Evolutionary conservation across 2,329 filamentous ascomycete species (phyloP).

Genomic region (Exophiala sp.): DNA sequence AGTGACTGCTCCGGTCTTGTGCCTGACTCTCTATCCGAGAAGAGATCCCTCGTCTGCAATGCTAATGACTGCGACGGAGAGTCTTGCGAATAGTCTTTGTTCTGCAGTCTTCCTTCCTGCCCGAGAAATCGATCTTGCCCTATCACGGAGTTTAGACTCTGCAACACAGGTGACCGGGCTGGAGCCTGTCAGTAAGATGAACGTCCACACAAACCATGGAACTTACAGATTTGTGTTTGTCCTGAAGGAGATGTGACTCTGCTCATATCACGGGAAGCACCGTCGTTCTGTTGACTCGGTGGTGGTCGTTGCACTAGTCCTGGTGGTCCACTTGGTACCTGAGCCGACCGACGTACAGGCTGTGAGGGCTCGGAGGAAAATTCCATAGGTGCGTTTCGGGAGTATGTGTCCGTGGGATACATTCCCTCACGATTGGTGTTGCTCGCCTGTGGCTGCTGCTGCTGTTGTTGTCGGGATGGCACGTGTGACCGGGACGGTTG

Average conservation of each 20-base stretch:
- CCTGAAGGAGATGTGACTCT: conserved; percentile 27
- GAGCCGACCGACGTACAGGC: conserved; percentile 19
- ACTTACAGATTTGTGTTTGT: conserved; percentile 23
- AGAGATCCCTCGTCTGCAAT: conserved; percentile 29
- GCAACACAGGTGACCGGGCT: conserved; percentile 40
- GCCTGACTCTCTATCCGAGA: conserved; percentile 33
- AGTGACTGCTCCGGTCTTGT: conserved; percentile 32
- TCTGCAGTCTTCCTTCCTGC: conserved; percentile 28
- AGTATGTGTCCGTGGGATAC: conserved; percentile 25
- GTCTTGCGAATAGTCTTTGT: conserved; percentile 34
- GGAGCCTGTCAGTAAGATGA: conserved; percentile 4
- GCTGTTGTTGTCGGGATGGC: conserved; percentile 19
- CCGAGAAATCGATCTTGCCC: conserved; percentile 35
- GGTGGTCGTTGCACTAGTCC: conserved; percentile 23
- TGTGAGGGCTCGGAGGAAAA: conserved; percentile 21
- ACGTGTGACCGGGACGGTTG: conserved; percentile 15
- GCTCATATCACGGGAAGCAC: conserved; percentile 20
- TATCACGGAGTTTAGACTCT: conserved; percentile 39
- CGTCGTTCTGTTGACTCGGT: conserved; percentile 20
- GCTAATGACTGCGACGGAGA: conserved; percentile 29
- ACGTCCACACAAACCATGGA: background rate
- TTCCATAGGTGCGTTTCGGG: conserved; percentile 24
- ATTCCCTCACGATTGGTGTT: conserved; percentile 17
- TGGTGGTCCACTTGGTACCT: conserved; percentile 23
- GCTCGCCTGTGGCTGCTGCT: conserved; percentile 18